Conservation (phyloP, 2,329 filamentous ascomycete genomes). For the Cryphonectria naterciae region DNA sequence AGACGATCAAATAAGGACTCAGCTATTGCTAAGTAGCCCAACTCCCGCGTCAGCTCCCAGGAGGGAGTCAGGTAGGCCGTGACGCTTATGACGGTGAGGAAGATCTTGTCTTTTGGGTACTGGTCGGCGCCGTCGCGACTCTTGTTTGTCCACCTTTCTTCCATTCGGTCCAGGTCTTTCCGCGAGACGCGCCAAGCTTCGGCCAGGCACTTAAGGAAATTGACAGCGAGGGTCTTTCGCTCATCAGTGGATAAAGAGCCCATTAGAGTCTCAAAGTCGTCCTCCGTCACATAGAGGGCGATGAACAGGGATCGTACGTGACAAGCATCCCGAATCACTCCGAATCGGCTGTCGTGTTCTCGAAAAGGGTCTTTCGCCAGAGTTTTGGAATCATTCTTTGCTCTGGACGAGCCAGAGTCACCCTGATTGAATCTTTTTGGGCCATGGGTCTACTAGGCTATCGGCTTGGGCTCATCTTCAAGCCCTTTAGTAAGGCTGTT, state of each 20-base stretch:
- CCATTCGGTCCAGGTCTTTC: background rate
- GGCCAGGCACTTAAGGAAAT: slow-evolving; percentile 8
- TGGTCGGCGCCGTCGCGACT: background rate
- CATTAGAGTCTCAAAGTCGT: slow-evolving; percentile 4
- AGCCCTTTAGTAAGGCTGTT: background rate
- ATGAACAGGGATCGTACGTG: slow-evolving; percentile 7
- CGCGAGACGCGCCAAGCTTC: slow-evolving; percentile 5
- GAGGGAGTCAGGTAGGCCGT: slow-evolving; percentile 7
- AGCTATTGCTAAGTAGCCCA: slow-evolving; percentile 12
- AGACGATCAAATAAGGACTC: slow-evolving; percentile 12
- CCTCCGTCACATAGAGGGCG: slow-evolving; percentile 11
- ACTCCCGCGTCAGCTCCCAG: slow-evolving; percentile 9
- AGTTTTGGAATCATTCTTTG: too few species aligned
- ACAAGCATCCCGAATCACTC: slow-evolving; percentile 3
- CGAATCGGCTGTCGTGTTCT: background rate
- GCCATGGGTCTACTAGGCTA: too few species aligned
- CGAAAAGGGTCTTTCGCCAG: background rate
- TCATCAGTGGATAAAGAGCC: background rate
- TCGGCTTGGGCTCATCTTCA: background rate
- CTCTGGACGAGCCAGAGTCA: too few species aligned
- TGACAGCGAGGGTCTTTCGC: background rate
- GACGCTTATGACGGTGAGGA: slow-evolving; percentile 5
- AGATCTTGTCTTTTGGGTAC: slow-evolving; percentile 13
- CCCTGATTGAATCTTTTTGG: too few species aligned
- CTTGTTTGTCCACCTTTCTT: slow-evolving; percentile 4